Base-by-base conservation (phyloP, 192 early-diverging fungal species). In the Dissophora ornata region DNA sequence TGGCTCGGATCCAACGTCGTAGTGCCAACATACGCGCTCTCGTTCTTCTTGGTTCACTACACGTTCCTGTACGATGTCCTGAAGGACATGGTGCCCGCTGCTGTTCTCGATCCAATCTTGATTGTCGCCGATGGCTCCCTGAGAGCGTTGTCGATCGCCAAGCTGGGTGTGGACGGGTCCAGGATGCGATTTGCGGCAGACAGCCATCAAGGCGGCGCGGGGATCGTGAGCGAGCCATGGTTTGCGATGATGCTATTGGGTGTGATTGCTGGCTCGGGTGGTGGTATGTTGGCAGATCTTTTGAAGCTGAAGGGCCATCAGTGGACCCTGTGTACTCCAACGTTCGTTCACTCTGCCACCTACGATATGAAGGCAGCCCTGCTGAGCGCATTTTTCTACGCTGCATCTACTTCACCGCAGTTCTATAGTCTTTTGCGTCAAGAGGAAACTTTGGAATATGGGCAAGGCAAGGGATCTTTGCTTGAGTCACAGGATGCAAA, bases 1-100 rank as follows among this genome's bases (percentile, higher is more conserved):
- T 77, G 73, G 73, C 73, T 77, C n/a, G 73, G 73, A 2, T 77
- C 73, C 22, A 77, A 77, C 24, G 53, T 77, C 2, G 65, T 62
- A 3, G 59, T 77, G 7, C 73, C 73, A n/a, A 77, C 73, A 16
- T 77, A 77, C 26, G 41, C 59, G 3, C 38, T 77, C 16, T 77
- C 73, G 13, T 67, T 77, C 47, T 4, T 77, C 19, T 34, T 77
- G 51, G 58, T 77, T 30, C 73, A 77, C 19, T 67, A 67, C 52
- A 77, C 73, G 4, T 25, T 44, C 19, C 16, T 77, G 38, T 77
- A 77, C 40, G 73, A 77, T 4, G 48, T 77, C 22, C 63, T 77
- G 15, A 42, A 32, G 4, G 40, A 67, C 12, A 41, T 50, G 30
- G 54, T 77, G 12, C 73, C 73, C 28, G 64, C 73, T 1, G 58